These are phyloP conservation scores for Diospyros kaki DNA, from an alignment of 148 eudicot species.

Conservation along the genomic window DNA sequence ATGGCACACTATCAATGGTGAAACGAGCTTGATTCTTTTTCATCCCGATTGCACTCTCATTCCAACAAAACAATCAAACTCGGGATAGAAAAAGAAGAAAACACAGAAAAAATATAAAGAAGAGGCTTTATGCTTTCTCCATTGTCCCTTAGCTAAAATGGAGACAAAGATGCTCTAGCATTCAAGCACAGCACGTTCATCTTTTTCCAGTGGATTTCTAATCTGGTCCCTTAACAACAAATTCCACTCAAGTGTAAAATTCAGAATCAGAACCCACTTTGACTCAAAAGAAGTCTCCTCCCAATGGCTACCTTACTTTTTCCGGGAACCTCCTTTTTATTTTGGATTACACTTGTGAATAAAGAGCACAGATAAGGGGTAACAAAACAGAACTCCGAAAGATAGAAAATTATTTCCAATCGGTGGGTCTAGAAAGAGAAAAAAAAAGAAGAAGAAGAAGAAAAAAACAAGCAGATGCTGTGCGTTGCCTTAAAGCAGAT, in stretches of 20 bases:
- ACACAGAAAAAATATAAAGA: constrained; percentile 19
- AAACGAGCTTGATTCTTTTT: constrained; percentile 31
- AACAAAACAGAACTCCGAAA: constrained; percentile 30
- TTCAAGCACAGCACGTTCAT: constrained; percentile 16
- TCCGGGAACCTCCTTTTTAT: constrained; percentile 28
- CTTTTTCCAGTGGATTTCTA: constrained; percentile 27
- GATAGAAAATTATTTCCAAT: constrained; percentile 42
- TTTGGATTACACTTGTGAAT: constrained; percentile 33
- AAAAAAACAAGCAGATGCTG: constrained; percentile 32
- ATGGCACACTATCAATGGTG: constrained; percentile 44
- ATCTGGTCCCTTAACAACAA: constrained; percentile 37
- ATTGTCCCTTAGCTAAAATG: constrained; percentile 32
- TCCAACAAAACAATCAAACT: constrained; percentile 20
- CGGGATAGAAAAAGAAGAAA: constrained; percentile 12
- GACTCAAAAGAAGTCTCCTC: constrained; percentile 23
- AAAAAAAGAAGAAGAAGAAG: no score
- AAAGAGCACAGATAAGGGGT: constrained; percentile 28
- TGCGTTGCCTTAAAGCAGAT: constrained; percentile 58
- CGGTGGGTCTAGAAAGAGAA: constrained; percentile 38
- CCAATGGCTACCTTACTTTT: constrained; percentile 40
- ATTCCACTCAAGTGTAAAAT: constrained; percentile 17
- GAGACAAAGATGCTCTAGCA: constrained; percentile 39
- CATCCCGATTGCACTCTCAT: background rate
- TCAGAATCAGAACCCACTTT: constrained; percentile 56
- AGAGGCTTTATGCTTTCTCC: constrained; percentile 22